phyloP scores from a whole-genome alignment of 495 filamentous ascomycete species.

The Neurospora discreta region DNA sequence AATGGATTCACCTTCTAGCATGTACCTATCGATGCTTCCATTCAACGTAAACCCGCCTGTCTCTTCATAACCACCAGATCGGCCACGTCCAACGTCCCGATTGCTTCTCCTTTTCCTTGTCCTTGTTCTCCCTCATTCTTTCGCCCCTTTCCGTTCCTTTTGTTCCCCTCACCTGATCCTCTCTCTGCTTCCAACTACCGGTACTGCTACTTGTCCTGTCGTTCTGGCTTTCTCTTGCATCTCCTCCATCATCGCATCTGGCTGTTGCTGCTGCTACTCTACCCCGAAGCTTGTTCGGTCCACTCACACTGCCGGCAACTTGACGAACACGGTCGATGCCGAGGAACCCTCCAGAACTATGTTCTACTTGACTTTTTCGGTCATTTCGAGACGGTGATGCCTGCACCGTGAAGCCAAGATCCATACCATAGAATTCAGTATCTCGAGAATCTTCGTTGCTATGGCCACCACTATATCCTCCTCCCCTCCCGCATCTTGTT shows the following conservation, averaged over 20 bases:
- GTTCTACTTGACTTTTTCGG: neutral
- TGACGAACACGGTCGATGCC: neutral
- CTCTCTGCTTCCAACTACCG: neutral
- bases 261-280: neutral
- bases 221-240: neutral
- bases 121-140: neutral
- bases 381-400: neutral
- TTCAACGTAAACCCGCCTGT: neutral
- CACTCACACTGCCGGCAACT: neutral
- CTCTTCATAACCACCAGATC: neutral
- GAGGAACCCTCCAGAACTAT: neutral
- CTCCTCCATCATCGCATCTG: neutral
- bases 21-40: neutral
- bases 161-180: neutral
- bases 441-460: neutral
- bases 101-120: neutral
- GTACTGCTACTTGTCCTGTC: neutral
- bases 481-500: neutral
- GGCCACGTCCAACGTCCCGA: neutral
- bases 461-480: neutral
- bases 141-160: neutral
- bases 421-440: neutral
- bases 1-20: neutral
- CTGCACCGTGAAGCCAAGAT: neutral
- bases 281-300: neutral